phyloP scores from a whole-genome alignment of 1,284 basidiomycete species.

The Pholiota adiposa region DNA sequence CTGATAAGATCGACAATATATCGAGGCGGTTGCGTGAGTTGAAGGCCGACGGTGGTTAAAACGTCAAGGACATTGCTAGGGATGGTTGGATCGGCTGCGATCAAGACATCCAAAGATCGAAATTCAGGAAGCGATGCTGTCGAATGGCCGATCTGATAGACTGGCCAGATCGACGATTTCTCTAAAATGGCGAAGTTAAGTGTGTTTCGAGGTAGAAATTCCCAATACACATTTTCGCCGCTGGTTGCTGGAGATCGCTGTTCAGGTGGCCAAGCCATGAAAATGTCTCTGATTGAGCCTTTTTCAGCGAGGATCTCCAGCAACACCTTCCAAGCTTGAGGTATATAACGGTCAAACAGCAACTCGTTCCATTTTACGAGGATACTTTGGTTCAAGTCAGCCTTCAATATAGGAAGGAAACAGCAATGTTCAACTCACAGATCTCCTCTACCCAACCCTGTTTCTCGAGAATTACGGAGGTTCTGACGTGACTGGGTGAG shows the following conservation, averaged over 20 bases:
- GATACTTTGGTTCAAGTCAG: slow-evolving; percentile 30
- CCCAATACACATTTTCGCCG: slow-evolving; percentile 44
- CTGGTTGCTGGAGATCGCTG: slow-evolving; percentile 28
- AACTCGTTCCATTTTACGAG: slow-evolving; percentile 45
- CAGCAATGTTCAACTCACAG: slow-evolving; percentile 36
- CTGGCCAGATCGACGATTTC: slow-evolving; percentile 37
- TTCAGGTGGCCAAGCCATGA: slow-evolving; percentile 40
- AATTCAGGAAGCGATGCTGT: slow-evolving; percentile 14
- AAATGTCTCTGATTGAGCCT: slow-evolving; percentile 30
- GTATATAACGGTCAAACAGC: slow-evolving; percentile 41
- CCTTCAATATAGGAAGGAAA: background rate
- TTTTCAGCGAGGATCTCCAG: slow-evolving; percentile 30
- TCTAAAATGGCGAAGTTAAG: slow-evolving; percentile 25
- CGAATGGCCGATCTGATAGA: slow-evolving; percentile 17
- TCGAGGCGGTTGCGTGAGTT: slow-evolving; percentile 34
- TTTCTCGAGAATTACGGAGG: slow-evolving; percentile 46
- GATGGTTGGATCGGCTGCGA: slow-evolving; percentile 29
- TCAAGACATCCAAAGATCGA: slow-evolving; percentile 23
- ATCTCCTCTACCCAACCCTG: slow-evolving; percentile 43
- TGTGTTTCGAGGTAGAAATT: slow-evolving; percentile 31
- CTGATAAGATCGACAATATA: slow-evolving; percentile 34
- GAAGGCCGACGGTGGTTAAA: slow-evolving; percentile 27
- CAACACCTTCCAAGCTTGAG: slow-evolving; percentile 36
- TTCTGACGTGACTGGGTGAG: slow-evolving; percentile 50
- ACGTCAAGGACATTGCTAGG: slow-evolving; percentile 13